These are phyloP conservation scores for Exophiala alcalophila DNA, from an alignment of 2,329 filamentous ascomycete genomes.

Conservation along the genomic window DNA sequence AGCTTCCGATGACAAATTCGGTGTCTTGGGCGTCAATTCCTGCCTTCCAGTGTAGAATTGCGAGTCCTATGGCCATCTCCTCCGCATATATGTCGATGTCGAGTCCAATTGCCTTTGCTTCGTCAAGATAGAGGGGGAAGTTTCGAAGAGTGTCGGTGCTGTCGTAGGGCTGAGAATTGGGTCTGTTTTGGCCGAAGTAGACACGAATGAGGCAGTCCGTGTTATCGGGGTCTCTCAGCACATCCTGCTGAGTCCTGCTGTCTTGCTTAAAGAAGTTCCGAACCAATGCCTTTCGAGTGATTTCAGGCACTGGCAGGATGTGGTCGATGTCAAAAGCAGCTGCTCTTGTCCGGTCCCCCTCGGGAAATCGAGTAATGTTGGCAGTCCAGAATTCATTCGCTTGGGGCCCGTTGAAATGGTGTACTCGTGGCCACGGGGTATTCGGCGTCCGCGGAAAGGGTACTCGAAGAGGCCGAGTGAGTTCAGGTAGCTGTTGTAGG, in stretches of 20 bases:
- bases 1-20: slow-evolving; percentile 24
- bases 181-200: slow-evolving; percentile 15
- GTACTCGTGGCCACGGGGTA: slow-evolving; percentile 9
- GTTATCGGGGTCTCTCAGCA: slow-evolving; percentile 9
- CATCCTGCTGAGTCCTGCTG: slow-evolving; percentile 1
- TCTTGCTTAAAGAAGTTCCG: slow-evolving; percentile 8
- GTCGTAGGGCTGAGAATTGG: slow-evolving; percentile 7
- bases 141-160: slow-evolving; percentile 16
- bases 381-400: slow-evolving; percentile 4
- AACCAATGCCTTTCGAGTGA: slow-evolving; percentile 5
- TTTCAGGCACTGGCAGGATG: slow-evolving; percentile 11
- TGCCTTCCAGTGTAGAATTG: slow-evolving; percentile 23
- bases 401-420: slow-evolving; percentile 10
- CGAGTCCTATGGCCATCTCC: slow-evolving; percentile 24
- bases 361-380: slow-evolving; percentile 8
- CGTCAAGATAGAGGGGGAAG: slow-evolving; percentile 21
- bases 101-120: slow-evolving; percentile 13
- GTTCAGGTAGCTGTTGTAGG: slow-evolving; percentile 14
- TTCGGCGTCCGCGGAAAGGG: slow-evolving; percentile 5
- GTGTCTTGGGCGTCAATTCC: slow-evolving; percentile 18
- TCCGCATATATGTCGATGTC: slow-evolving; percentile 17
- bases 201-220: slow-evolving; percentile 17
- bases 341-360: slow-evolving; percentile 7
- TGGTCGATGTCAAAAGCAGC: slow-evolving; percentile 16
- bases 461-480: slow-evolving; percentile 4